Base-by-base conservation (phyloP, 352 stramenopile genomes). In the Thalassiosira oceanica region DNA sequence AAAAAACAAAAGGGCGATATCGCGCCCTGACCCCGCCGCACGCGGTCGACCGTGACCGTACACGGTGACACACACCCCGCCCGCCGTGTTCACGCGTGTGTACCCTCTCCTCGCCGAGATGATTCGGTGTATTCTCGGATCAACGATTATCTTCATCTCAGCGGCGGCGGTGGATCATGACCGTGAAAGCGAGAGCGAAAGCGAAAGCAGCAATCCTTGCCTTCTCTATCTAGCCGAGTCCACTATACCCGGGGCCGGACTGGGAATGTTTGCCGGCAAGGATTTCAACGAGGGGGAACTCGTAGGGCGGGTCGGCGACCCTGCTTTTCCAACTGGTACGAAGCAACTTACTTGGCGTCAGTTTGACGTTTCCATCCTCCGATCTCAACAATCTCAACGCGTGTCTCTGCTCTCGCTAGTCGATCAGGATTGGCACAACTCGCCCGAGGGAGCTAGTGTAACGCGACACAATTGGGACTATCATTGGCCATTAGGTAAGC, bases 371-470 rank as follows among this genome's bases (percentile, higher is more conserved):
- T n/a, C n/a, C n/a, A n/a, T n/a, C n/a, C n/a, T n/a, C n/a, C n/a
- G n/a, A n/a, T n/a, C n/a, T n/a, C n/a, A n/a, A n/a, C n/a, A n/a
- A n/a, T n/a, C n/a, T n/a, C n/a, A n/a, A n/a, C n/a, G n/a, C n/a
- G n/a, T n/a, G n/a, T n/a, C n/a, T n/a, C n/a, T n/a, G n/a, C n/a
- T n/a, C n/a, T n/a, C n/a, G n/a, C n/a, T 43, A 7, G 36, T 64
- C 13, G 71, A 81, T 27, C 64, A 77, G 15, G 58, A 81, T 39
- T 81, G 56, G 56, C 64, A 81, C 46, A 63, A 56, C 11, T 80
- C 69, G 10, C 43, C 55, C 44, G 37, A 4, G 3, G 3, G 3
- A 16, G 15, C 39, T 6, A 23, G 20, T 5, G 18, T 57, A 6
- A 58, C 49, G 4, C 69, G 71, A 42, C 42, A 54, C 26, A 36